Evolutionary conservation across 2,329 filamentous ascomycete species (phyloP).

Genomic region (Arthrinium phaeospermum): DNA sequence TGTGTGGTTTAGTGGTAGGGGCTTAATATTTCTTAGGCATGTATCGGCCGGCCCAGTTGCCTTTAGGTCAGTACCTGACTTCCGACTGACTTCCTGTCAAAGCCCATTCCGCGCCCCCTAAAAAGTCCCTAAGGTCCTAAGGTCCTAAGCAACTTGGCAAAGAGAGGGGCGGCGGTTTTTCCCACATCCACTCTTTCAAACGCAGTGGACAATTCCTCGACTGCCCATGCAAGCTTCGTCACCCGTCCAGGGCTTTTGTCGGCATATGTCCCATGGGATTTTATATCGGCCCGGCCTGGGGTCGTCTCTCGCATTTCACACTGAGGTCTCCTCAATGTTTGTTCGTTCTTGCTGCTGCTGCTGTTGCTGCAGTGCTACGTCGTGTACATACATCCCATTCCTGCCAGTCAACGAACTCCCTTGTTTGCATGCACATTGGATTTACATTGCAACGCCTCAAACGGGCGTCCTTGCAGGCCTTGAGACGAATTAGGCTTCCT

Average conservation of each 20-base stretch:
- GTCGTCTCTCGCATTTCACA: not conserved
- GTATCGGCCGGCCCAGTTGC: not conserved
- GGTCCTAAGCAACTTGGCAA: conserved; percentile 5
- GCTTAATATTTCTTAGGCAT: not conserved
- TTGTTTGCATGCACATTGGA: not conserved
- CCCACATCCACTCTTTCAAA: not conserved
- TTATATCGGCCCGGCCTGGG: conserved; percentile 6
- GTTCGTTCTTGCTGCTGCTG: not conserved
- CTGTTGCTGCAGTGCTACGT: not conserved
- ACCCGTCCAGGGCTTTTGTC: conserved; percentile 3
- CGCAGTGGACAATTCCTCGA: not conserved
- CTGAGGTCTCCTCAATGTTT: too few relatives aligned
- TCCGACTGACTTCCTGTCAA: not conserved
- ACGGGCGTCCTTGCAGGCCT: not conserved
- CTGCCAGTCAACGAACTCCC: not conserved
- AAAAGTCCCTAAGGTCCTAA: too few relatives aligned
- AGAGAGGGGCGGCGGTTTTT: conserved; percentile 10
- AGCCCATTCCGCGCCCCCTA: not conserved
- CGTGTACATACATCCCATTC: not conserved
- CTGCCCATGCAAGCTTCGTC: conserved; percentile 15
- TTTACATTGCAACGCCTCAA: not conserved
- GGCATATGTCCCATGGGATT: conserved; percentile 14
- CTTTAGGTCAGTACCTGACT: not conserved
- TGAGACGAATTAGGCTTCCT: conserved; percentile 1
- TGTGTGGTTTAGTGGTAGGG: not conserved